Evolutionary conservation across 345 rosid genomes (phyloP), one percentile per base, ranked within the genome.

Genomic region (Lagerstroemia speciosa): DNA sequence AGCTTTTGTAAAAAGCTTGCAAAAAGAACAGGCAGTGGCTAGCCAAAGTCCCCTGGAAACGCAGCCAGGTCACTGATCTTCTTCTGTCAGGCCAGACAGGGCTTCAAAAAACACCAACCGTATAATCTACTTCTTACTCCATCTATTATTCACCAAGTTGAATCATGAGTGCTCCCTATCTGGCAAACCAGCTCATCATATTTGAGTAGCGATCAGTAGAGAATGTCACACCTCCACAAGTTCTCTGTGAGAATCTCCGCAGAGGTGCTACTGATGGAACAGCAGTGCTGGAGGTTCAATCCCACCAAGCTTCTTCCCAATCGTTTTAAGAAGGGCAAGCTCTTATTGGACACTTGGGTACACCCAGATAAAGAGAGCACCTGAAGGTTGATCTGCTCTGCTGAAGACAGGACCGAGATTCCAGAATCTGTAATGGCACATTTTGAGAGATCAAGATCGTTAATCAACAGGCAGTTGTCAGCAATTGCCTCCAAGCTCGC

Each of bases 181-280:
- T 20, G 24, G 24, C 3, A n/a, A n/a, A n/a, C 55, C 55, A 22
- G 30, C 24, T 53, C 29, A 7, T 53, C 60, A 0, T 20, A 10
- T 8, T n/a, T 10, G 60, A 5, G 15, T n/a, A 53, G n/a, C 30
- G 29, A 24, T 80, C 63, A 87, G 67, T 71, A 84, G 65, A 89
- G 89, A 71, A 87, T 83, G 73, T 87, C 92, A 24, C 96, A 87
- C 72, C 87, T 81, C 92, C 96, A 87, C 30, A 87, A 66, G 36
- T 70, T 82, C 67, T 80, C 87, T 32, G 82, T 76, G 12, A 89
- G 90, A 32, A 65, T 57, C 45, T 81, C 83, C 8, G 80, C 73
- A 4, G 77, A 52, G 74, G 77, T n/a, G 68, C 78, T 68, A 80
- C 84, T 85, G 71, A 89, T 78, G 34, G 80, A 82, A 69, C 83